Percentiles rank a stretch among this genome's conserved stretches.
phyloP scores from a whole-genome alignment of 225 moss, liverwort and hornwort species.

The Sphagnum tenellum region DNA sequence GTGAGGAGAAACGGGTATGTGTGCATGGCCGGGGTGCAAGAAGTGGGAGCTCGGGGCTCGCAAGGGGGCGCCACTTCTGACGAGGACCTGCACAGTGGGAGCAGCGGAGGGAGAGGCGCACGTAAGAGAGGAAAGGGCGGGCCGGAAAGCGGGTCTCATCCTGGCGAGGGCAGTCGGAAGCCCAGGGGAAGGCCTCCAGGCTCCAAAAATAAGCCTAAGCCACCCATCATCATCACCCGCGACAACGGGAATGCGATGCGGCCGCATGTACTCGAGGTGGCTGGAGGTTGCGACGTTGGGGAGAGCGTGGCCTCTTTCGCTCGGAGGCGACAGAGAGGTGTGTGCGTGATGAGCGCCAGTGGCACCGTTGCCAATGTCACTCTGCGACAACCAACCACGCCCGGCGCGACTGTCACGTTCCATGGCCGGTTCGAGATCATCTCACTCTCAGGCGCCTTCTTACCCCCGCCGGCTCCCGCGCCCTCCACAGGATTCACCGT shows the following conservation, averaged over 20 bases:
- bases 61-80: slow-evolving; percentile 40
- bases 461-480: slow-evolving; percentile 32
- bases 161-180: slow-evolving; percentile 45
- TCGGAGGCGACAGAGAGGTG: slow-evolving; percentile 35
- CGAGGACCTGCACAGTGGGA: slow-evolving; percentile 37
- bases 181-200: slow-evolving; percentile 59
- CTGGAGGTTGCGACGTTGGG: slow-evolving; percentile 43
- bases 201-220: slow-evolving; percentile 55
- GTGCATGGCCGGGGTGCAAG: slow-evolving; percentile 53
- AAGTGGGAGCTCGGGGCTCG: slow-evolving; percentile 24
- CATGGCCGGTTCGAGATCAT: slow-evolving; percentile 55
- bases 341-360: slow-evolving; percentile 43
- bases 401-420: slow-evolving; percentile 43
- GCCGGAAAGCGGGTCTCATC: slow-evolving; percentile 19
- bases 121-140: slow-evolving; percentile 30
- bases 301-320: slow-evolving; percentile 46
- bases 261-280: slow-evolving; percentile 45
- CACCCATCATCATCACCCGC: slow-evolving; percentile 43
- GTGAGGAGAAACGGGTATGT: slow-evolving; percentile 24
- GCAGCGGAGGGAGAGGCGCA: slow-evolving; percentile 29
- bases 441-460: slow-evolving; percentile 44
- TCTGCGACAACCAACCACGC: slow-evolving; percentile 34
- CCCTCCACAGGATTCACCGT: slow-evolving; percentile 32
- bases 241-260: slow-evolving; percentile 45
- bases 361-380: slow-evolving; percentile 51